A percentile compares a stretch with the other conserved stretches of the same genome.
These are phyloP conservation scores for Plasmopara viticola DNA, from an alignment of 352 stramenopile genomes.

Conservation along the genomic window DNA sequence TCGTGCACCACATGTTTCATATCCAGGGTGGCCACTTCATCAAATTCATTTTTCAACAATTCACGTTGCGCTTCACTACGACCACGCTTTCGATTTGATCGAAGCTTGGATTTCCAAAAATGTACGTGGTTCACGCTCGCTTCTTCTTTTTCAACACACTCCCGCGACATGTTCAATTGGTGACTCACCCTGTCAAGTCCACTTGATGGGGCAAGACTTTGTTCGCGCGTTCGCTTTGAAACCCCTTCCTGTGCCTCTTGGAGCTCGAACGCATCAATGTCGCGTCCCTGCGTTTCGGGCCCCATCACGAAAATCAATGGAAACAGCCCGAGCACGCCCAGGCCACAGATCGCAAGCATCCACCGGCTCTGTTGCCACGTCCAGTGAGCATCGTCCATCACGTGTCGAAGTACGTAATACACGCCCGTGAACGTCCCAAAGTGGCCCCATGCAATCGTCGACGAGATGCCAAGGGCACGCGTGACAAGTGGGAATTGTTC, in stretches of 20 bases:
- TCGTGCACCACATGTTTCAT: slow-evolving; percentile 13
- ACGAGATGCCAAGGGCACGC: slow-evolving; percentile 35
- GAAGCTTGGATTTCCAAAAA: too few species aligned
- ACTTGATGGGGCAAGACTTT: slow-evolving; percentile 10
- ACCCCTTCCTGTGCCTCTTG: slow-evolving; percentile 15
- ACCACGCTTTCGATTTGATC: too few species aligned
- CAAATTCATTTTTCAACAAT: too few species aligned
- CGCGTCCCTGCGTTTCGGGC: slow-evolving; percentile 26
- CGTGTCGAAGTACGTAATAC: slow-evolving; percentile 24
- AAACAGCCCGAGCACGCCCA: slow-evolving; percentile 16
- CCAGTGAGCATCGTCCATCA: slow-evolving; percentile 21
- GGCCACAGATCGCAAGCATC: slow-evolving; percentile 18
- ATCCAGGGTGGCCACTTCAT: slow-evolving; percentile 3
- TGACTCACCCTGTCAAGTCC: neutral
- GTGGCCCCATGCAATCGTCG: slow-evolving; percentile 28
- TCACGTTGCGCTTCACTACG: too few species aligned
- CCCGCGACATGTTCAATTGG: neutral
- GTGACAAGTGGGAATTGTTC: slow-evolving; percentile 46
- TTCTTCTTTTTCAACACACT: slow-evolving; percentile 12
- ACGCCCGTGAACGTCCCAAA: slow-evolving; percentile 36
- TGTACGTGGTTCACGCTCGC: slow-evolving; percentile 22
- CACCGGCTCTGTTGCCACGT: slow-evolving; percentile 24
- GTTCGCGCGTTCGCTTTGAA: slow-evolving; percentile 12
- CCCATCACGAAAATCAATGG: slow-evolving; percentile 27
- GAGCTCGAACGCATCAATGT: slow-evolving; percentile 33